Base-by-base conservation (phyloP, 2,329 filamentous ascomycete genomes). In the Aspergillus pseudotamarii region DNA sequence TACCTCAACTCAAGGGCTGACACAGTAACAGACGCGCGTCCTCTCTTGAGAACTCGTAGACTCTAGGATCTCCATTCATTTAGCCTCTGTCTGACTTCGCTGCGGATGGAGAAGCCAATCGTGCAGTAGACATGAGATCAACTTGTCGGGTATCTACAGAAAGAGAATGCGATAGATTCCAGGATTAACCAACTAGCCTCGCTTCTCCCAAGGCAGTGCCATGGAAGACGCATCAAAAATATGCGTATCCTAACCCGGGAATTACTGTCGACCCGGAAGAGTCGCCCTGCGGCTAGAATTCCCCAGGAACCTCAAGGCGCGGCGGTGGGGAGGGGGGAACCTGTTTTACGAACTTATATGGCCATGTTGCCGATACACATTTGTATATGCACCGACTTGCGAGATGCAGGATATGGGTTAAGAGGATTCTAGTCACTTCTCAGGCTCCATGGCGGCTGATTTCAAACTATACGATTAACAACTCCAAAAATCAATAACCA, bases 11-110 rank as follows among this genome's bases (percentile, higher is more conserved):
- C 11, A 50, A 68, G 57, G 56, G 64, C 68, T 74, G 62, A 73
- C 68, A 57, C 28, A 57, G 43, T 60, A 66, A 61, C 64, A 76
- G 74, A 76, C 74, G 57, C 71, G 72, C 26, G 74, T 76, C 28
- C 62, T 76, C 32, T 70, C 73, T 57, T 76, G 69, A 73, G 56
- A 4, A 51, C 19, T 34, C 28, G 41, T 10, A 32, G 38, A 50
- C 21, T 32, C 21, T 14, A 43, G 50, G 30, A 34, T 45, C 21
- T 46, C 36, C 57, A n/a, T 30, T 2, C 9, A 16, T 19, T 26
- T 30, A 4, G 8, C 30, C 23, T 50, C 16, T 19, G 23, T 16
- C 48, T 21, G 46, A 50, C 19, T 34, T n/a, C 19, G 48, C n/a
- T 14, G 48, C n/a, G 19, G 48, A 11, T 16, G 48, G 30, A 51